A percentile compares a stretch with the other conserved stretches of the same genome.
Conservation (phyloP, 192 early-diverging fungal species). For the Mycoemilia scoparia region DNA sequence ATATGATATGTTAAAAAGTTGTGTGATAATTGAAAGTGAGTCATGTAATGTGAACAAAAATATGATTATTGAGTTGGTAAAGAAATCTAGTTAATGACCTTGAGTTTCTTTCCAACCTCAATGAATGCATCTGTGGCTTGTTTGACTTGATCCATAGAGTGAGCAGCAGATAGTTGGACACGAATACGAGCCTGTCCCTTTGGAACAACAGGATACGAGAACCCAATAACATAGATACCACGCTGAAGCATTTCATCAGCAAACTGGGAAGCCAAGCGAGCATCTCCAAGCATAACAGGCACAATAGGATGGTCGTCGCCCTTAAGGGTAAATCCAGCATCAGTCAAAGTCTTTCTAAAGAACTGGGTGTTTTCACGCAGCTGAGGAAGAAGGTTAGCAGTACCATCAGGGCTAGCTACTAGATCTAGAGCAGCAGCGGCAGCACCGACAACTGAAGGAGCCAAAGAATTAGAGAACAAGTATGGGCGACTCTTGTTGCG, state of each 20-base stretch:
- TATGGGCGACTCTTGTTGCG: conserved; percentile 35
- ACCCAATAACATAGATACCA: conserved; percentile 37
- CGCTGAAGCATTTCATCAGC: conserved; percentile 31
- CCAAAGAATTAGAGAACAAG: conserved; percentile 36
- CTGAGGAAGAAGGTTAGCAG: conserved; percentile 24
- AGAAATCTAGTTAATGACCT: no score
- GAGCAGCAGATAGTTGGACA: conserved; percentile 35
- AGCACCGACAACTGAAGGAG: conserved; percentile 33
- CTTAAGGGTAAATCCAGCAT: conserved; percentile 42
- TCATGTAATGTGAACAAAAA: no score
- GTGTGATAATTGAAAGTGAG: no score
- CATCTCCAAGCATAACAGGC: conserved; percentile 39
- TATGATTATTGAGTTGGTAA: no score
- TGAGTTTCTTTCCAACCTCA: conserved; percentile 24
- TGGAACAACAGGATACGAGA: conserved; percentile 39
- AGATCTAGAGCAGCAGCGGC: conserved; percentile 33
- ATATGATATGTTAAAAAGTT: no score
- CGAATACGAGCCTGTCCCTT: conserved; percentile 35
- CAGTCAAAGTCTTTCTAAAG: conserved; percentile 37
- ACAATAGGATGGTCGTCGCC: conserved; percentile 39
- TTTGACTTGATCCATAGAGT: conserved; percentile 29
- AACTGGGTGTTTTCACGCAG: conserved; percentile 39
- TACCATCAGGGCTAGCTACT: conserved; percentile 21
- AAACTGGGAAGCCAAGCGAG: conserved; percentile 26
- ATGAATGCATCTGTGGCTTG: conserved; percentile 32